phyloP scores from a whole-genome alignment of 805 yeast species.

The Pichia kluyveri region DNA sequence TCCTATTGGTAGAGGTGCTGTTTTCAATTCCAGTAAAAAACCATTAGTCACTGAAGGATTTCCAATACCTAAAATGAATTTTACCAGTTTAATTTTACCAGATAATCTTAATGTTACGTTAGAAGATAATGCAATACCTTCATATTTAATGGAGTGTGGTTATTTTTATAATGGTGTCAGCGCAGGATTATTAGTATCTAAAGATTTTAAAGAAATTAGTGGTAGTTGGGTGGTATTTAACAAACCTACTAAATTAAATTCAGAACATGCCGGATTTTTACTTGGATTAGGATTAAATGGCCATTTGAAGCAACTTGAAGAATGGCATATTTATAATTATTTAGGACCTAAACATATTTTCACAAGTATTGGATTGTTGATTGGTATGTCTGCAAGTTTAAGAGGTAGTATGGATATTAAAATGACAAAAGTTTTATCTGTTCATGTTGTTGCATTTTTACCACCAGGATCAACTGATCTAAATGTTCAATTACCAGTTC shows the following conservation, averaged over 20 bases:
- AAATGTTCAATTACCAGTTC: slow-evolving; percentile 75
- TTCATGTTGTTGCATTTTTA: slow-evolving; percentile 83
- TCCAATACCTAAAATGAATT: slow-evolving; percentile 67
- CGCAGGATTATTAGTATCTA: slow-evolving; percentile 66
- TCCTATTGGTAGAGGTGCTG: slow-evolving; percentile 72
- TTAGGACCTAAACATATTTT: slow-evolving; percentile 80
- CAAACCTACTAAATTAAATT: slow-evolving; percentile 57
- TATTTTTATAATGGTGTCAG: slow-evolving; percentile 88
- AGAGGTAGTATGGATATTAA: slow-evolving; percentile 78
- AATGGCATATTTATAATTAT: slow-evolving; percentile 94
- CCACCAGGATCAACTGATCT: slow-evolving; percentile 89
- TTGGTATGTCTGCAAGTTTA: slow-evolving; percentile 90
- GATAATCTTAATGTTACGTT: slow-evolving; percentile 50
- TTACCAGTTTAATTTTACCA: slow-evolving; percentile 58
- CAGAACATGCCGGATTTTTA: slow-evolving; percentile 94
- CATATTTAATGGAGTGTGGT: slow-evolving; percentile 62
- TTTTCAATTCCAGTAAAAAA: slow-evolving; percentile 55
- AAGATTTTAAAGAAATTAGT: slow-evolving; percentile 55
- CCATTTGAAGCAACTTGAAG: slow-evolving; percentile 72
- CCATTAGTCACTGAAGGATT: slow-evolving; percentile 84
- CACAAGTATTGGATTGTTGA: slow-evolving; percentile 76
- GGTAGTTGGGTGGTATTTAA: slow-evolving; percentile 93
- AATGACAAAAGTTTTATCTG: slow-evolving; percentile 82
- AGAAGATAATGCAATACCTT: slow-evolving; percentile 44
- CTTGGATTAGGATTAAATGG: slow-evolving; percentile 90